Base-by-base conservation (phyloP, 2,329 filamentous ascomycete species). In the Colletotrichum chlorophyti region DNA sequence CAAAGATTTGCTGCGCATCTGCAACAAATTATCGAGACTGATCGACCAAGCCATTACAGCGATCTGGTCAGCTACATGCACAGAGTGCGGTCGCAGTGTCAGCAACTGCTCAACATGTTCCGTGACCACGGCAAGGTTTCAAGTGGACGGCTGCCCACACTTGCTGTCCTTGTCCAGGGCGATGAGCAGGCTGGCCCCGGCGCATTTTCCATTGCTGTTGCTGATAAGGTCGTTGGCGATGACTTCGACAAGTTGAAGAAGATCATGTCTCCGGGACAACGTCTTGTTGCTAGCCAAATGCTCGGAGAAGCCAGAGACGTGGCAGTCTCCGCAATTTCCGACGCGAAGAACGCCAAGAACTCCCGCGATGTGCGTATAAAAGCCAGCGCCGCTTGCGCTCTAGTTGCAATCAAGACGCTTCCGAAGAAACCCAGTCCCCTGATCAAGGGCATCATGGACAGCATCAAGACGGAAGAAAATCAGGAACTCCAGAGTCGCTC, bases 401-500 rank as follows among this genome's bases (percentile, higher is more conserved):
- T 98, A 54, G 90, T 99, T 45, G 90, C 93, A n/a, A 88, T 98
- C 76, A 86, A 88, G 57, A 83, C 90, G 26, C 83, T 97, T 9
- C 94, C 96, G 0, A 98, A 97, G 83, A 98, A 96, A 71, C 93
- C 94, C 9, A 93, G 91, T 61, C 85, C 89, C 15, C 86, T 97
- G 11, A 99, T 99, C 76, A 97, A 97, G 75, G 91, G 88, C 3
- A 91, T 99, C 74, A 99, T 99, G 95, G 95, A 99, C 72, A 98
- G 94, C 68, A 85, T 99, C 69, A 99, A 98, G 75, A 88, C 87
- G 32, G 96, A 99, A 70, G 95, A 97, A 67, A 98, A 96, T 68
- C 76, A 89, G 24, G 91, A 95, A 64, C 80, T 99, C 2, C 95
- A 99, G 72, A 86, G 85, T 65, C 90, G 94, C 21, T 97, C 94